These are phyloP conservation scores for Phaeotremella skinneri DNA, from an alignment of 768 basidiomycete species.

Conservation along the genomic window DNA sequence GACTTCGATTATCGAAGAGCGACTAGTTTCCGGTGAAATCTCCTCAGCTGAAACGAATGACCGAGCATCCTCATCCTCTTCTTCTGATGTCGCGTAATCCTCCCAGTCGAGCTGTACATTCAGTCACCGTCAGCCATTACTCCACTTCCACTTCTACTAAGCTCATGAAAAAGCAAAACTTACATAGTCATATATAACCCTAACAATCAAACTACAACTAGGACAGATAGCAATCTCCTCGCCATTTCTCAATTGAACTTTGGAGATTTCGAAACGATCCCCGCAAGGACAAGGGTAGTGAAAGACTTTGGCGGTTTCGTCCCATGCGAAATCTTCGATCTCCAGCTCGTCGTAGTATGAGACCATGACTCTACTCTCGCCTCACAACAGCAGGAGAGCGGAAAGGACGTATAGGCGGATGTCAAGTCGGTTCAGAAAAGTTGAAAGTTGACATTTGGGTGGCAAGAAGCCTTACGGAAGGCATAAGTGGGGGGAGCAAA, in stretches of 20 bases:
- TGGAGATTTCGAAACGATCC: conserved; percentile 93
- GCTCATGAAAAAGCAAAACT: conserved; percentile 51
- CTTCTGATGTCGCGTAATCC: conserved; percentile 37
- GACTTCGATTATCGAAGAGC: too few relatives aligned
- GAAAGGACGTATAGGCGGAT: too few relatives aligned
- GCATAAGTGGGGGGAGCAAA: too few relatives aligned
- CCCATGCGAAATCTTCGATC: conserved; percentile 95
- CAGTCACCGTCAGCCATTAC: conserved; percentile 6
- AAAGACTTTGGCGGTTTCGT: conserved; percentile 71
- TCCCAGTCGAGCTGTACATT: conserved; percentile 27
- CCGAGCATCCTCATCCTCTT: conserved; percentile 26
- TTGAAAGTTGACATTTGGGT: too few relatives aligned
- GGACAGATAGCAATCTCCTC: conserved; percentile 97
- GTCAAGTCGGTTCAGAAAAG: too few relatives aligned
- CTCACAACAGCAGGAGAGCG: too few relatives aligned
- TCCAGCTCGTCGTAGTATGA: conserved; percentile 85
- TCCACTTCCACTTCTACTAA: background rate
- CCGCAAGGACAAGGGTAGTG: conserved; percentile 98
- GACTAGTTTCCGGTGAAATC: too few relatives aligned
- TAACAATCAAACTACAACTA: conserved; percentile 86
- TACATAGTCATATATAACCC: conserved; percentile 93
- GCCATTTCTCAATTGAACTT: conserved; percentile 75
- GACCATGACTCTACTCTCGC: too few relatives aligned
- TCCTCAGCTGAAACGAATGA: conserved; percentile 5
- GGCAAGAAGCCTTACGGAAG: too few relatives aligned